Evolutionary conservation across 2,329 filamentous ascomycete genomes (phyloP).

Genomic region (Fusarium coffeatum): DNA sequence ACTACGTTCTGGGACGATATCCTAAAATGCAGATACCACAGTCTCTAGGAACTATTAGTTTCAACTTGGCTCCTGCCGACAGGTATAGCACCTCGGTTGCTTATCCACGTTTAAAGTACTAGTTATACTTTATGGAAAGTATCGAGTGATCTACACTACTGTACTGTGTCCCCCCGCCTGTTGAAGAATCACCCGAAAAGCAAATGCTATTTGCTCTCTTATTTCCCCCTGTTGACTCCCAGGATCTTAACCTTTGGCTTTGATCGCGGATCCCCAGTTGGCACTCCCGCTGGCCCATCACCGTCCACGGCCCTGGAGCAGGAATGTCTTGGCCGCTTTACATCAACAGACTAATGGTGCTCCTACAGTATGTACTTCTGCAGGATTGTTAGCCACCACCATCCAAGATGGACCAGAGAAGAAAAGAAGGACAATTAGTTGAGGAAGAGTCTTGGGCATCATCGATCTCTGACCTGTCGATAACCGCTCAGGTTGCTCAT

Average conservation of each 20-base stretch:
- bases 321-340: constrained; percentile 33
- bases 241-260: constrained; percentile 15
- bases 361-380: constrained; percentile 14
- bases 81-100: neutral
- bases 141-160: constrained; percentile 8
- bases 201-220: neutral
- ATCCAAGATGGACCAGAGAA: constrained; percentile 10
- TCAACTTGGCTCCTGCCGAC: neutral
- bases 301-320: constrained; percentile 14
- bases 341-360: constrained; percentile 20
- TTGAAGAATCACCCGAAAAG: constrained; percentile 11
- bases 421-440: constrained; percentile 16
- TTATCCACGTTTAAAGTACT: neutral
- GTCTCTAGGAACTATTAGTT: neutral
- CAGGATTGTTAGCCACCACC: constrained; percentile 21
- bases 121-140: constrained; percentile 13
- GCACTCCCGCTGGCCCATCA: constrained; percentile 16
- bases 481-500: constrained; percentile 31
- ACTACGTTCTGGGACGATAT: constrained; percentile 6
- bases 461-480: constrained; percentile 39
- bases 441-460: constrained; percentile 16
- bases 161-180: constrained; percentile 6
- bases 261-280: constrained; percentile 28
- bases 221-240: constrained; percentile 4
- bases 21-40: constrained; percentile 7